Base-by-base conservation (phyloP, 2,329 filamentous ascomycete genomes). In the Diaporthe velutina region DNA sequence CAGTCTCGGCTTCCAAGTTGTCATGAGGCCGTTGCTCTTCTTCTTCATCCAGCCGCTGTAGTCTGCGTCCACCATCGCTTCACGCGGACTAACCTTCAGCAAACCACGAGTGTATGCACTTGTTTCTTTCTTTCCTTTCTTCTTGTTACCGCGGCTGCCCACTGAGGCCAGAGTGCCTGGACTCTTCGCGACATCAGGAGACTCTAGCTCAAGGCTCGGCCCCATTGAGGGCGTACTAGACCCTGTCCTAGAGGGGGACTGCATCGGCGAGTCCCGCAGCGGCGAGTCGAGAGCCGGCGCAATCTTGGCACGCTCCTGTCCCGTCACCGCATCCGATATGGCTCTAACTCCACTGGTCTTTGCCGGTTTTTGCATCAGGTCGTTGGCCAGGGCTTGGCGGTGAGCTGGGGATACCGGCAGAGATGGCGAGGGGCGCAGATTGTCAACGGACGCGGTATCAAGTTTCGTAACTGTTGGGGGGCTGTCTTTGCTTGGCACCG, bases 11-110 rank as follows among this genome's bases (percentile, higher is more conserved):
- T 98, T 99, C 97, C 97, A 99, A 2, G 96, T 98, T 3, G 95
- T 95, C 93, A 99, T 98, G 45, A 98, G 88, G 80, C 96, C 97
- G 1, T 95, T 96, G 75, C 95, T 98, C 84, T 97, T 96, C 89
- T 99, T 99, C 88, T 97, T 98, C 97, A 99, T 99, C 97, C 97
- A 99, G 1, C 73, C 97, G 80, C 93, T 96, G 83, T 98, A 98
- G 81, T 99, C 96, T 73, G 95, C 96, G 76, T 91, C 92, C 76
- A 92, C 86, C 84, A 98, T 97, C 76, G 96, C 95, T 81, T 98
- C 95, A 73, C 92, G 88, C 0, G 97, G 97, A 0, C 90, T 86
- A 75, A 96, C 93, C 83, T 96, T 95, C 79, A 94, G 90, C 54
- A 98, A 86, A 0, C 97, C 97, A 40, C 94, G 93, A 25, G 93